Base-by-base conservation (phyloP, 2,329 filamentous ascomycete genomes). In the Ophiocordyceps polyrhachis-furcata region DNA sequence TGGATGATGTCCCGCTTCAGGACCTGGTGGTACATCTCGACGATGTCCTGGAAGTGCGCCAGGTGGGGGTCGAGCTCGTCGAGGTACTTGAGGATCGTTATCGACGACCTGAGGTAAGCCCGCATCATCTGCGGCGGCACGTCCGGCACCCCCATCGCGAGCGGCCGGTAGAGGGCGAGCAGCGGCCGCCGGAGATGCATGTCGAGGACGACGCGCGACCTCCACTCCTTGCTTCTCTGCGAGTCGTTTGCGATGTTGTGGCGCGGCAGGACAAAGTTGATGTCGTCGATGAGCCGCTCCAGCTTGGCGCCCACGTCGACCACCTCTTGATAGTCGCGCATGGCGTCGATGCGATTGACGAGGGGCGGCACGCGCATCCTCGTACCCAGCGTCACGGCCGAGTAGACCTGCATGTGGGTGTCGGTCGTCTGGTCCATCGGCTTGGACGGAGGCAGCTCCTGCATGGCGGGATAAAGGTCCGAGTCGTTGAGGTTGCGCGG, bases 1-100 rank as follows among this genome's bases (percentile, higher is more conserved):
- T 74, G 70, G 19, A 73, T 59, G 21, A 75, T 68, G 49, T 75
- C 72, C 47, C 67, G 64, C 50, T 69, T 71, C 32, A 75, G 54
- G 12, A 73, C 60, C 43, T 72, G 62, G 47, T 72, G 63, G 45
- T 73, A 71, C 62, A 74, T 69, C 46, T 71, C 67, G 50, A 63
- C 63, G 21, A 71, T 61, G 40, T 68, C 65, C 38, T 62, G 57
- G 44, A 68, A 74, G 42, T 67, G 64, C 2, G 66, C 59, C 5
- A 64, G 58, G 21, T 58, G 53, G 0, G 69, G 66, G 47, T 74
- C 70, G 6, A 74, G 55, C 48, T 74, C 70, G 48, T 74, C 70
- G 41, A 74, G 58, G 46, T 73, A 74, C 14, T 66, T 69, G 42
- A 74, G 58, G n/a, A 75, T 64, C 15, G 69, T 63, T 63, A 74